A percentile compares a stretch with the other conserved stretches of the same genome.
Evolutionary conservation across 345 rosid species (phyloP).

Genomic region (Eucalyptus dawsonii): DNA sequence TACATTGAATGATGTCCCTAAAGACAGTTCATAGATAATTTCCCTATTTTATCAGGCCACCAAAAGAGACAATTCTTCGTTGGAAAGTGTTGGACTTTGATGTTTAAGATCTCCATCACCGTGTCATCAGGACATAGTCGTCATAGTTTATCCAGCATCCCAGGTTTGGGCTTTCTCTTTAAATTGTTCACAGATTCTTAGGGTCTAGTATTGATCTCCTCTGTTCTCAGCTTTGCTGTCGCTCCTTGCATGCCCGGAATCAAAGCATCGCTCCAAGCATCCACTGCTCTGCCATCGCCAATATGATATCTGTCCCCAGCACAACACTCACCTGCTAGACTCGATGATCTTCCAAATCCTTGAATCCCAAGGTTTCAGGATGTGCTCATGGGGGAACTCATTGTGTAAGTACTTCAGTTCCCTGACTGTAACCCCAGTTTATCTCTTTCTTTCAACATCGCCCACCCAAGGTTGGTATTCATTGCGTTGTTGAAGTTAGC

Average conservation of each 20-base stretch:
- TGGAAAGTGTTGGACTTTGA: neutral
- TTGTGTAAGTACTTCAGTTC: neutral
- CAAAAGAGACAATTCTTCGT: neutral
- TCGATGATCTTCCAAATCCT: neutral
- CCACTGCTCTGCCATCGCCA: neutral
- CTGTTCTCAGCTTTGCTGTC: neutral
- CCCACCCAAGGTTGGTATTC: neutral
- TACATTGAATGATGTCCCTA: neutral
- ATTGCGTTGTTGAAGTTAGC: neutral
- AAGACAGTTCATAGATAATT: neutral
- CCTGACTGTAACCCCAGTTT: neutral
- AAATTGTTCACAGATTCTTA: neutral
- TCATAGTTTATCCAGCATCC: neutral
- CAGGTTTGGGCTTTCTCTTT: neutral
- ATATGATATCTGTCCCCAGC: neutral
- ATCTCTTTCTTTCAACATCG: neutral
- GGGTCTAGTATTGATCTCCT: neutral
- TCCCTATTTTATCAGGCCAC: neutral
- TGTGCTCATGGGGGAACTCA: neutral
- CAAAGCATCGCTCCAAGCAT: neutral
- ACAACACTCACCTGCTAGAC: neutral
- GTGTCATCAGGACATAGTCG: neutral
- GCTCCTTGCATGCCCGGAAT: neutral
- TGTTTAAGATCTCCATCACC: neutral
- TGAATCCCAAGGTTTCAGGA: neutral